Evolutionary conservation across 371 early-diverging fungal species (phyloP).

Genomic region (Circinella umbellata): DNA sequence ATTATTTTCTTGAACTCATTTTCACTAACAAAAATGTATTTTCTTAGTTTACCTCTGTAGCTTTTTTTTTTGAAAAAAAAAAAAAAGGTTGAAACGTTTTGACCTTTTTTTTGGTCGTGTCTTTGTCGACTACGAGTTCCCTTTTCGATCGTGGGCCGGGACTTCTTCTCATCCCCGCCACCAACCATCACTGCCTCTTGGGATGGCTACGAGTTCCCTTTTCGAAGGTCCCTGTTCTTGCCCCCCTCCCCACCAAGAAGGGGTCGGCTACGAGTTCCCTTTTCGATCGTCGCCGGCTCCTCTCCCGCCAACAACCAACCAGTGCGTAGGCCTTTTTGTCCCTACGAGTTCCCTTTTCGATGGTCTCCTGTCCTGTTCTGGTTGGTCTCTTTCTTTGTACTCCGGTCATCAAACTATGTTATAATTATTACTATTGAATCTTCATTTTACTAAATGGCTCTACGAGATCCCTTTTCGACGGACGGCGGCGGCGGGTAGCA

Average conservation of each 20-base stretch:
- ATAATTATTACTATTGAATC: too few species aligned
- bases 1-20: too few species aligned
- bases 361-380: not conserved
- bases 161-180: not conserved
- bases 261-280: not conserved
- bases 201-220: not conserved
- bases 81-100: too few species aligned
- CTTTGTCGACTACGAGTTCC: not conserved
- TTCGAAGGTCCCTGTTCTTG: not conserved
- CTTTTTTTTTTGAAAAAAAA: too few species aligned
- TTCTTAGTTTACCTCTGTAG: too few species aligned
- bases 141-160: not conserved
- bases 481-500: not conserved
- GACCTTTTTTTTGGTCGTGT: too few species aligned
- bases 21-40: too few species aligned
- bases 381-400: not conserved
- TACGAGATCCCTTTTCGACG: slow-evolving; percentile 6
- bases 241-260: not conserved
- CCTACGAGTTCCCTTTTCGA: slow-evolving; percentile 5
- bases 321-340: too few species aligned
- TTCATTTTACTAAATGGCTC: not conserved
- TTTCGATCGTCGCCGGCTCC: not conserved
- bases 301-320: not conserved
- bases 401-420: not conserved
- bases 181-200: too few species aligned